Base-by-base conservation (phyloP, 75 land plant genomes). In the Pseudotsuga menziesii region DNA sequence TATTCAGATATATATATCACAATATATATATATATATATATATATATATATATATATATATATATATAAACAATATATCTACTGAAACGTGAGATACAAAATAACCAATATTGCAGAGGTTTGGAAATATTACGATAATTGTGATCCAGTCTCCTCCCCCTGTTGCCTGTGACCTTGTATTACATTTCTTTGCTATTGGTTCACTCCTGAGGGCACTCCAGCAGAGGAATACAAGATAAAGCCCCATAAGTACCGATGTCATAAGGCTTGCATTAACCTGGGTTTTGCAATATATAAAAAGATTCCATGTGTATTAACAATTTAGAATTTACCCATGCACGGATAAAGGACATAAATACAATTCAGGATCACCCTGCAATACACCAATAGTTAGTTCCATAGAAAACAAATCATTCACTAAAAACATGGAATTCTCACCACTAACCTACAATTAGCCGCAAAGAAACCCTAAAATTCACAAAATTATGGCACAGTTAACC, bases 161-260 rank as follows among this genome's bases (percentile, higher is more conserved):
- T 76, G 93, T 84, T 72, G 85, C 82, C 63, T 87, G 80, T 76
- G 90, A 82, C 64, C 89, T 84, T 83, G 83, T 82, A 58, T 83
- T 87, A 76, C 98, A 95, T 15, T 61, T 78, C 62, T 61, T 84
- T 63, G 91, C 84, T 39, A 71, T 78, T 19, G 98, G 98, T 77
- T 95, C 98, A 93, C 98, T 97, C 84, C 94, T 86, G 59, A 94
- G 87, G 27, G 98, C 98, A 81, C 88, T 84, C 99, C 99, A 97
- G 85, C 99, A 97, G 22, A 92, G 82, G 78, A 91, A 97, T 4
- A 97, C 93, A 15, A 91, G 39, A 76, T 97, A 97, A 6, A 94
- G 76, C 5, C 95, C 91, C 92, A 97, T 97, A 8, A 97, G 78
- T 39, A 92, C 95, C 58, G 99, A 88, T 55, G 93, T 80, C 82